A percentile compares a stretch with the other conserved stretches of the same genome.
phyloP scores from a whole-genome alignment of 2,329 filamentous ascomycete genomes.

The Scortechinia acanthostroma region DNA sequence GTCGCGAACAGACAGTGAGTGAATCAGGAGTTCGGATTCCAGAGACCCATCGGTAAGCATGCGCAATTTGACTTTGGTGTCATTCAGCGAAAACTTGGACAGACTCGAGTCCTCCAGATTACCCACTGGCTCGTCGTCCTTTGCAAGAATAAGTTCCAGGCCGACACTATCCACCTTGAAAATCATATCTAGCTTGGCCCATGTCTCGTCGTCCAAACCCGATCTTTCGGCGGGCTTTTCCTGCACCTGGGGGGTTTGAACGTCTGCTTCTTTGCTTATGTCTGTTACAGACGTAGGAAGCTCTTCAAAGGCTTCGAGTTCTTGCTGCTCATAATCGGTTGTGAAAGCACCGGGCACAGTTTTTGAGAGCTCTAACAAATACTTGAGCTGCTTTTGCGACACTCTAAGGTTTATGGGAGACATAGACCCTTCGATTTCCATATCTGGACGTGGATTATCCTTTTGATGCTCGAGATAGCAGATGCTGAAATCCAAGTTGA shows the following conservation, averaged over 20 bases:
- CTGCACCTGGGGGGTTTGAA: slow-evolving; percentile 54
- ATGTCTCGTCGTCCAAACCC: slow-evolving; percentile 69
- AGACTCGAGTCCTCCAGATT: slow-evolving; percentile 69
- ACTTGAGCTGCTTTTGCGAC: slow-evolving; percentile 85
- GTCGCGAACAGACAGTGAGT: slow-evolving; percentile 90
- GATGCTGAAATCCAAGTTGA: slow-evolving; percentile 87
- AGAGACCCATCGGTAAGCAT: slow-evolving; percentile 88
- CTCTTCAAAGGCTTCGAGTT: not conserved
- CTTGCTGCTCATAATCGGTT: slow-evolving; percentile 36
- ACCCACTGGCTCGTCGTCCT: slow-evolving; percentile 70
- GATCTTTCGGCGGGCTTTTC: slow-evolving; percentile 58
- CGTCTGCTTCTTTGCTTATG: not conserved
- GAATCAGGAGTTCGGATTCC: slow-evolving; percentile 86
- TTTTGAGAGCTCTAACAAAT: slow-evolving; percentile 77
- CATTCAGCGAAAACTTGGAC: slow-evolving; percentile 88
- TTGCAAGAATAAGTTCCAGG: slow-evolving; percentile 75
- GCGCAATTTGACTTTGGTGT: slow-evolving; percentile 82
- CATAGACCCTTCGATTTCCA: slow-evolving; percentile 85
- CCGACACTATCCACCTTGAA: slow-evolving; percentile 86
- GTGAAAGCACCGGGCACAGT: slow-evolving; percentile 84
- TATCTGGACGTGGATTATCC: slow-evolving; percentile 72
- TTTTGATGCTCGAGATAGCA: slow-evolving; percentile 81
- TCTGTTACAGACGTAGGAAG: not conserved
- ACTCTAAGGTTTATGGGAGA: slow-evolving; percentile 86
- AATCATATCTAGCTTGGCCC: slow-evolving; percentile 87